Evolutionary conservation across 2,329 filamentous ascomycete species (phyloP), one percentile per base, ranked within the genome.

Genomic region (Trichoderma lentiforme): DNA sequence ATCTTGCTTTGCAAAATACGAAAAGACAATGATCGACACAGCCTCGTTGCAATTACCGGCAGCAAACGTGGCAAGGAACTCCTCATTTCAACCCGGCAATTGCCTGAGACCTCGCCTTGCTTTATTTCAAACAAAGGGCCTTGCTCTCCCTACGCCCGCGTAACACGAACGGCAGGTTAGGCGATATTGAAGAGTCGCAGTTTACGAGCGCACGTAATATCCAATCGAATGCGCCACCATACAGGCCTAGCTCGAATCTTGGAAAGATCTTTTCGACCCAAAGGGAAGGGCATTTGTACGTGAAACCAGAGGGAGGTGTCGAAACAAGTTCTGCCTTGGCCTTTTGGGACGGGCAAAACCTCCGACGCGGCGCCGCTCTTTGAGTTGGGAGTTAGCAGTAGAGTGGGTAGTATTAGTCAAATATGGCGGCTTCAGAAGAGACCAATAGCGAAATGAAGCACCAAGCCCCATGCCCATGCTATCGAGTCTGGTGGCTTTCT

Each of bases 211-310:
- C n/a, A 24, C n/a, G 39, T n/a, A 39, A 34, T 30, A 30, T 30
- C 63, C 63, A 65, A 65, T 65, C 30, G 63, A 56, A 34, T 66
- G 63, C 63, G 63, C 63, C 63, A 57, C 63, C 39, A 18, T 66
- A 32, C 21, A 32, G 32, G 32, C 63, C 11, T 65, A 66, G 63
- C 15, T 56, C 14, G 63, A 26, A 66, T 51, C 43, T 51, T 12
- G n/a, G 18, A 53, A 5, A 53, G 21, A 21, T 14, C 28, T 24
- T 43, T 39, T 9, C 21, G 39, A 32, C n/a, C 39, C 30, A 24
- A 34, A 47, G 62, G 18, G 28, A 24, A 18, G 43, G 62, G 62
- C 4, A 34, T 12, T 56, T 66, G 47, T 24, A 53, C 62, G 51
- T 51, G 62, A 65, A 65, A 65, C 62, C 28, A 65, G 57, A 53